Percentiles rank a stretch among this genome's conserved stretches.
phyloP scores from a whole-genome alignment of 2,329 filamentous ascomycete genomes.

The Aschersonia sp. region DNA sequence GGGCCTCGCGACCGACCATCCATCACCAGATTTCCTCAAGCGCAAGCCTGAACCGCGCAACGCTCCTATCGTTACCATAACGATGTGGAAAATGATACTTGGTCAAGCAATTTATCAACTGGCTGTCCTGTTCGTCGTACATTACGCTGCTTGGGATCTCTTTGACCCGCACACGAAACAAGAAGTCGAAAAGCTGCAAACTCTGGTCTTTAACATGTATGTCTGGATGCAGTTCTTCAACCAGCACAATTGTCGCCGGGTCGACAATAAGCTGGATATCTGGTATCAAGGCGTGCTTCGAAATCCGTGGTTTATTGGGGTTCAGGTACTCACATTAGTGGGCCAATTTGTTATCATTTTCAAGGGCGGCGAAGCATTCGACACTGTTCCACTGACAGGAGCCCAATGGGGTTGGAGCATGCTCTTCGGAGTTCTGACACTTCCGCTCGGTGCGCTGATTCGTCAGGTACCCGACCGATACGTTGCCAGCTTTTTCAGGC shows the following conservation, averaged over 20 bases:
- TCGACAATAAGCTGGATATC: slow-evolving; percentile 74
- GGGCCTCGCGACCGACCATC: slow-evolving; percentile 46
- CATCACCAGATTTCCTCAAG: slow-evolving; percentile 38
- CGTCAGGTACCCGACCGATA: slow-evolving; percentile 24
- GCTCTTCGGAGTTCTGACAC: slow-evolving; percentile 48
- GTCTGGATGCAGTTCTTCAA: slow-evolving; percentile 90
- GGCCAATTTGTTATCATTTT: slow-evolving; percentile 62
- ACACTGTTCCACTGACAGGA: slow-evolving; percentile 43
- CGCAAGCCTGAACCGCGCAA: slow-evolving; percentile 61
- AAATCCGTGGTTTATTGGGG: slow-evolving; percentile 64
- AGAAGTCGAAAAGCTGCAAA: slow-evolving; percentile 29
- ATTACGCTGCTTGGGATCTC: slow-evolving; percentile 44
- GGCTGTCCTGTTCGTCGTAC: slow-evolving; percentile 38
- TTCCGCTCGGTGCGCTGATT: slow-evolving; percentile 41
- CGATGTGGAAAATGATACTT: slow-evolving; percentile 86
- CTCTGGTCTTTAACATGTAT: slow-evolving; percentile 73
- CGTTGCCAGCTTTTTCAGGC: slow-evolving; percentile 14
- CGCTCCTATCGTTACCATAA: slow-evolving; percentile 55
- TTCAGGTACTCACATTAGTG: slow-evolving; percentile 50
- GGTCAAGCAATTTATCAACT: slow-evolving; percentile 69
- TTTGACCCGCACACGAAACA: slow-evolving; percentile 32
- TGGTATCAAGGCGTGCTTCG: slow-evolving; percentile 56
- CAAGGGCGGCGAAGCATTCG: slow-evolving; percentile 53
- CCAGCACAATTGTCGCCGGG: slow-evolving; percentile 61
- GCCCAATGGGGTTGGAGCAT: slow-evolving; percentile 57